Percentiles rank a stretch among this genome's conserved stretches.
Evolutionary conservation across 495 filamentous ascomycete genomes (phyloP).

Genomic region (Penicillium riverlandense): DNA sequence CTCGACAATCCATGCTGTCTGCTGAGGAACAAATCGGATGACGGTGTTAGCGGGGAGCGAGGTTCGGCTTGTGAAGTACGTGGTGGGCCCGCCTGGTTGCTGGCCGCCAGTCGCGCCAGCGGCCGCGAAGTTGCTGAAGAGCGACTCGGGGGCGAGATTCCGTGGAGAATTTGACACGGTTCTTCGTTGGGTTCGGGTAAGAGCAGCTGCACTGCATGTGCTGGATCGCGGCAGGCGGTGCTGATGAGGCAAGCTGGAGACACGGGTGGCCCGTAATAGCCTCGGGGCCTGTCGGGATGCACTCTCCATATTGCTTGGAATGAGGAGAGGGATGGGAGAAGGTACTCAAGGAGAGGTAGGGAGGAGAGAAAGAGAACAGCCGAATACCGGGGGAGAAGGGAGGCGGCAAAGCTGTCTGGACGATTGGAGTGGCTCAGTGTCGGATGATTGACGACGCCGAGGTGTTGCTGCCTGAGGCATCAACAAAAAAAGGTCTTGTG

Average conservation of each 20-base stretch:
- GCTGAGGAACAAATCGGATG: conserved; percentile 94
- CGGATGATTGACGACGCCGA: too few relatives aligned
- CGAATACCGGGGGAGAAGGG: conserved; percentile 8
- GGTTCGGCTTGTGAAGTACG: conserved; percentile 54
- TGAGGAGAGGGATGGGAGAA: background rate
- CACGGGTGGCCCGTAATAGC: conserved; percentile 24
- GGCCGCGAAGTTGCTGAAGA: conserved; percentile 15
- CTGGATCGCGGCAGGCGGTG: conserved; percentile 7
- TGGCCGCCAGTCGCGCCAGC: conserved; percentile 11
- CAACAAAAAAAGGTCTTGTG: too few relatives aligned
- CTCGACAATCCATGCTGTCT: conserved; percentile 99
- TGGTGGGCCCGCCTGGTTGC: conserved; percentile 21
- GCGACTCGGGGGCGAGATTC: conserved; percentile 27
- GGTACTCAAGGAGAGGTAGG: background rate
- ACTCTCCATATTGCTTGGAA: conserved; percentile 29
- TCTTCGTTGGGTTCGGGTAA: conserved; percentile 23
- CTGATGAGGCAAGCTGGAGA: conserved; percentile 14
- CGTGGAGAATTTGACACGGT: conserved; percentile 26
- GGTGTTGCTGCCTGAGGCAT: background rate
- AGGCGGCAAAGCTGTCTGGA: background rate
- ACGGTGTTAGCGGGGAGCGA: conserved; percentile 85
- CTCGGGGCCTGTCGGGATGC: conserved; percentile 30
- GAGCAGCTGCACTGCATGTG: conserved; percentile 10
- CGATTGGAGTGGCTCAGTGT: too few relatives aligned
- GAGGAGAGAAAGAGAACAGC: conserved; percentile 1